phyloP scores from a whole-genome alignment of 805 yeast genomes.

The Myxozyma geophila region DNA sequence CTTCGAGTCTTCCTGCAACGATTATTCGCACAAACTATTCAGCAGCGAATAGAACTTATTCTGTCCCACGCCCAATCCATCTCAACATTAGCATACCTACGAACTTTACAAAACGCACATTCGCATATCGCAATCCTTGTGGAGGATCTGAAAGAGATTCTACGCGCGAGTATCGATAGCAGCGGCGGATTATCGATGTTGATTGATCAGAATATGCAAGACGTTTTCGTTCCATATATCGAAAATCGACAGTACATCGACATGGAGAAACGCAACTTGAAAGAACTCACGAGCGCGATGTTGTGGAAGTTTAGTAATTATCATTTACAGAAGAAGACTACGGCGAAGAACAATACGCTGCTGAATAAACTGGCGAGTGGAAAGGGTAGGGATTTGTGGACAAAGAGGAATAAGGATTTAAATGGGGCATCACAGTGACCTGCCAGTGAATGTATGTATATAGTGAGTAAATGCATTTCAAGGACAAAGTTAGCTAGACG shows the following conservation, averaged over 20 bases:
- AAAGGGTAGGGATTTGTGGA: slow-evolving; percentile 26
- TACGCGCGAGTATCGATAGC: slow-evolving; percentile 47
- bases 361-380: slow-evolving; percentile 18
- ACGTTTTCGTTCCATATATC: slow-evolving; percentile 70
- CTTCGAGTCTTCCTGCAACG: slow-evolving; percentile 72
- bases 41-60: slow-evolving; percentile 54
- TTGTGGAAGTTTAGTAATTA: slow-evolving; percentile 49
- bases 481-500: not conserved
- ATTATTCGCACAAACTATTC: slow-evolving; percentile 70
- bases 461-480: no score
- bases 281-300: slow-evolving; percentile 51
- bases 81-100: slow-evolving; percentile 71
- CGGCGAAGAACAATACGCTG: slow-evolving; percentile 14
- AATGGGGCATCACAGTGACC: not conserved
- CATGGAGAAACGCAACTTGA: slow-evolving; percentile 70
- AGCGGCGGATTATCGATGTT: slow-evolving; percentile 51
- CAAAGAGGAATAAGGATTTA: slow-evolving; percentile 9
- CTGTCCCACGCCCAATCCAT: slow-evolving; percentile 65
- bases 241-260: slow-evolving; percentile 71
- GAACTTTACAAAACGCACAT: slow-evolving; percentile 73
- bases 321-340: slow-evolving; percentile 17
- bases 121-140: slow-evolving; percentile 63
- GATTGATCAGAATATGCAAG: slow-evolving; percentile 74
- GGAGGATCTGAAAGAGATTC: slow-evolving; percentile 65
- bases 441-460: no score